Evolutionary conservation across 2,329 filamentous ascomycete genomes (phyloP).

Genomic region (Xylariomycetidae sp.): DNA sequence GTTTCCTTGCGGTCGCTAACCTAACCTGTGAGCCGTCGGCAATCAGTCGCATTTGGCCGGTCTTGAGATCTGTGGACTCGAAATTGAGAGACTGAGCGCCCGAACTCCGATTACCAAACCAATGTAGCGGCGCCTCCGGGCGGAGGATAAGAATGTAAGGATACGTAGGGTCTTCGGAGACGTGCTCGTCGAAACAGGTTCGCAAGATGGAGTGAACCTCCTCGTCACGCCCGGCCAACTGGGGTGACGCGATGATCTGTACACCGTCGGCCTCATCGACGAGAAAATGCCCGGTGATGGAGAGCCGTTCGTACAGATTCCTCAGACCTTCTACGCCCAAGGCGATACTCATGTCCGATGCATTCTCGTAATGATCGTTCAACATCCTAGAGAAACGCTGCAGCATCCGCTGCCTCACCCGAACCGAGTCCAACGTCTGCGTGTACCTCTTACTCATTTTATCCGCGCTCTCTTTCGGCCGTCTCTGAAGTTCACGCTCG

Average conservation of each 20-base stretch:
- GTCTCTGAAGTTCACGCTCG: constrained; percentile 81
- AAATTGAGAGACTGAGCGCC: constrained; percentile 68
- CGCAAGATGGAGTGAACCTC: constrained; percentile 84
- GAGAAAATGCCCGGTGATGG: constrained; percentile 80
- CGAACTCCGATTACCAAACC: constrained; percentile 77
- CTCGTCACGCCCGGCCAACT: constrained; percentile 67
- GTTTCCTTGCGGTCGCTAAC: constrained; percentile 70
- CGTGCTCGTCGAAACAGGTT: constrained; percentile 53
- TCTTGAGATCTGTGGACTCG: constrained; percentile 77
- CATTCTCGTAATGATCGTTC: constrained; percentile 92
- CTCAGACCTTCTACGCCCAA: constrained; percentile 63
- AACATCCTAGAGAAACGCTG: constrained; percentile 91
- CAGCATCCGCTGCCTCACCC: constrained; percentile 91
- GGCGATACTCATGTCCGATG: constrained; percentile 88
- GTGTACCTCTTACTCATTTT: constrained; percentile 99
- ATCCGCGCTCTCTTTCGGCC: constrained; percentile 73
- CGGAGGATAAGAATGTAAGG: constrained; percentile 82
- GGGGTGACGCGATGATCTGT: constrained; percentile 80
- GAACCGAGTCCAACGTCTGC: constrained; percentile 88
- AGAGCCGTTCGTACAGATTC: constrained; percentile 75
- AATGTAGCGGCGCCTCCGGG: constrained; percentile 72
- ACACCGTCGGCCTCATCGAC: constrained; percentile 76
- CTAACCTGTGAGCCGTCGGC: constrained; percentile 80
- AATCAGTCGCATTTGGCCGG: constrained; percentile 80
- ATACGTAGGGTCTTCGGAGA: constrained; percentile 68